phyloP scores from a whole-genome alignment of 1,139 yeast species.

The Taphrina communis region DNA sequence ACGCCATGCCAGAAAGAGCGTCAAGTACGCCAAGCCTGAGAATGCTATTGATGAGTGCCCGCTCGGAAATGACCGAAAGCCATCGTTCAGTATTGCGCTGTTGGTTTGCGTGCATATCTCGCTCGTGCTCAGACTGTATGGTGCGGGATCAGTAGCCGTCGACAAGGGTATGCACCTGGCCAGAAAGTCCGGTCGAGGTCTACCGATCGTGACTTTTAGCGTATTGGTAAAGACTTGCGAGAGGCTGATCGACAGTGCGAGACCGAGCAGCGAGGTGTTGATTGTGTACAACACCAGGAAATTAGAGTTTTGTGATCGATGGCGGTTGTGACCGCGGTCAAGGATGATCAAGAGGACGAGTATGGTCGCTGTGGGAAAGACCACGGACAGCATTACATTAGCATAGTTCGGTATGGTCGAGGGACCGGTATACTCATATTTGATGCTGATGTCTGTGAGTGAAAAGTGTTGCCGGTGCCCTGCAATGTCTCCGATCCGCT shows the following conservation, averaged over 20 bases:
- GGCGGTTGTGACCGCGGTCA: neutral
- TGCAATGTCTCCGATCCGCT: slow-evolving; percentile 54
- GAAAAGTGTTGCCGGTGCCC: slow-evolving; percentile 59
- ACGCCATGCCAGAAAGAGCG: slow-evolving; percentile 72
- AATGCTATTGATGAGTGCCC: slow-evolving; percentile 62
- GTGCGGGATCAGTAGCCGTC: slow-evolving; percentile 19
- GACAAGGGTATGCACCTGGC: slow-evolving; percentile 67
- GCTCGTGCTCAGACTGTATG: slow-evolving; percentile 41
- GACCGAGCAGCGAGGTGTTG: slow-evolving; percentile 63
- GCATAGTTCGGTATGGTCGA: slow-evolving; percentile 63
- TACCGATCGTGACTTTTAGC: slow-evolving; percentile 72
- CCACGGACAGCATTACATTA: slow-evolving; percentile 54
- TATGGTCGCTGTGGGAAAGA: slow-evolving; percentile 56
- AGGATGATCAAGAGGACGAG: slow-evolving; percentile 48
- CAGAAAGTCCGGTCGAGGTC: slow-evolving; percentile 79
- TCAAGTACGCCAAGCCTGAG: slow-evolving; percentile 65
- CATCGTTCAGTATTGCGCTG: slow-evolving; percentile 60
- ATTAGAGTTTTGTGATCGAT: neutral
- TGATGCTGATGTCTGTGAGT: slow-evolving; percentile 62
- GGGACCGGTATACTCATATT: slow-evolving; percentile 72
- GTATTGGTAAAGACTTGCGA: slow-evolving; percentile 66
- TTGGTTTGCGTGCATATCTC: slow-evolving; percentile 55
- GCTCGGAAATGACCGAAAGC: slow-evolving; percentile 78
- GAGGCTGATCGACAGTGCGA: slow-evolving; percentile 59
- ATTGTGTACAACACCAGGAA: slow-evolving; percentile 48